phyloP scores from a whole-genome alignment of 2,329 filamentous ascomycete species.

The Botryotinia convoluta region DNA sequence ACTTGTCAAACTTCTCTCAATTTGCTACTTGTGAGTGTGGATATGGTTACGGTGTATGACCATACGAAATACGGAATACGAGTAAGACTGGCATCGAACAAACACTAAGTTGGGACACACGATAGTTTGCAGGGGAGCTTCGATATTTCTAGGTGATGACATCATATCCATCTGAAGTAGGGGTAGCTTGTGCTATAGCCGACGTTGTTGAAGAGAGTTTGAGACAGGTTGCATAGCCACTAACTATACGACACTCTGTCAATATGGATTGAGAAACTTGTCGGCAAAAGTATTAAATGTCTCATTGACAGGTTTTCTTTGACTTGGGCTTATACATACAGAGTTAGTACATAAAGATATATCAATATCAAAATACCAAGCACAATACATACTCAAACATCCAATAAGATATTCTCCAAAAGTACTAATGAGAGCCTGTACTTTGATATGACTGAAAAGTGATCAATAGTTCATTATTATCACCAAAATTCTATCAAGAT shows the following conservation, averaged over 20 bases:
- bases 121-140: not conserved
- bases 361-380: not conserved
- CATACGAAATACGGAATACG: not conserved
- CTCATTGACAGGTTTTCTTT: not conserved
- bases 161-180: not conserved
- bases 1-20: not conserved
- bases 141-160: not conserved
- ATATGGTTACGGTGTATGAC: not conserved
- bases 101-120: not conserved
- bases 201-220: not conserved
- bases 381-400: not conserved
- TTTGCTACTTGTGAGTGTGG: not conserved
- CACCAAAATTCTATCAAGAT: not conserved
- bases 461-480: not conserved
- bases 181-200: not conserved
- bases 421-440: no score
- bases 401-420: not conserved
- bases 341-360: not conserved
- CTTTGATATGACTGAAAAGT: not conserved
- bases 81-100: not conserved
- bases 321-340: not conserved
- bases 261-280: not conserved
- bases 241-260: not conserved
- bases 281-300: not conserved
- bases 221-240: not conserved